A percentile compares a stretch with the other conserved stretches of the same genome.
Evolutionary conservation across 2,329 filamentous ascomycete genomes (phyloP).

Genomic region (Tolypocladium guangdongense): DNA sequence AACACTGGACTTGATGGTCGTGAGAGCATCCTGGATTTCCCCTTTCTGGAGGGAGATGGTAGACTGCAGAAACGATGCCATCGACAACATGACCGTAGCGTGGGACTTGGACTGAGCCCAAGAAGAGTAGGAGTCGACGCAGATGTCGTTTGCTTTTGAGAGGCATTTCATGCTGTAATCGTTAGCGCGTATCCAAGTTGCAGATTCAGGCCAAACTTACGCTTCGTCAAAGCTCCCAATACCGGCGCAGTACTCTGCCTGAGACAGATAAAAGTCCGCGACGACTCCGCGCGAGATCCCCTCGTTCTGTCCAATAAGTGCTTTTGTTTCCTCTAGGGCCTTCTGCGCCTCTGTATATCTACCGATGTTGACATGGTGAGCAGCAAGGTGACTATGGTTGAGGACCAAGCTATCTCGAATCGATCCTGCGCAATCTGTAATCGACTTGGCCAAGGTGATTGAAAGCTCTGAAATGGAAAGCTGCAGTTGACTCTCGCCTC

Average conservation of each 20-base stretch:
- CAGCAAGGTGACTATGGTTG: conserved; percentile 36
- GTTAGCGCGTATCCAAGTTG: neutral
- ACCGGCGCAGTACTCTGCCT: conserved; percentile 63
- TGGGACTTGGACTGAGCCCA: conserved; percentile 24
- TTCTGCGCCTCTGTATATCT: conserved; percentile 37
- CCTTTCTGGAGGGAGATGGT: conserved; percentile 53
- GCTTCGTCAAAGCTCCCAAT: conserved; percentile 56
- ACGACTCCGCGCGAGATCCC: conserved; percentile 26
- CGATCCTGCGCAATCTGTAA: conserved; percentile 15
- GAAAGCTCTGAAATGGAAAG: conserved; percentile 36
- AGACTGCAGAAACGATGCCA: conserved; percentile 46
- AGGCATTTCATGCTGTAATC: conserved; percentile 18
- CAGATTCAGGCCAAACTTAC: conserved; percentile 15
- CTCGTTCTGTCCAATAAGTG: conserved; percentile 29
- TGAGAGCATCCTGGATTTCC: conserved; percentile 45
- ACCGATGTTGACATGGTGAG: conserved; percentile 44
- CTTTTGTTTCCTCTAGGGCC: conserved; percentile 46
- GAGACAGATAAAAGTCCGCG: conserved; percentile 53
- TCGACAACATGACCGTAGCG: conserved; percentile 18
- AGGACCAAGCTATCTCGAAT: conserved; percentile 30
- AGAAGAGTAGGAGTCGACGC: conserved; percentile 14
- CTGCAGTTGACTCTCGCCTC: conserved; percentile 36
- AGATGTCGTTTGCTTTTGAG: conserved; percentile 28
- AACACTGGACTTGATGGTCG: conserved; percentile 45
- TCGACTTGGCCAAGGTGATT: conserved; percentile 26